phyloP scores from a whole-genome alignment of 495 filamentous ascomycete genomes.

The Penicilliopsis zonata region DNA sequence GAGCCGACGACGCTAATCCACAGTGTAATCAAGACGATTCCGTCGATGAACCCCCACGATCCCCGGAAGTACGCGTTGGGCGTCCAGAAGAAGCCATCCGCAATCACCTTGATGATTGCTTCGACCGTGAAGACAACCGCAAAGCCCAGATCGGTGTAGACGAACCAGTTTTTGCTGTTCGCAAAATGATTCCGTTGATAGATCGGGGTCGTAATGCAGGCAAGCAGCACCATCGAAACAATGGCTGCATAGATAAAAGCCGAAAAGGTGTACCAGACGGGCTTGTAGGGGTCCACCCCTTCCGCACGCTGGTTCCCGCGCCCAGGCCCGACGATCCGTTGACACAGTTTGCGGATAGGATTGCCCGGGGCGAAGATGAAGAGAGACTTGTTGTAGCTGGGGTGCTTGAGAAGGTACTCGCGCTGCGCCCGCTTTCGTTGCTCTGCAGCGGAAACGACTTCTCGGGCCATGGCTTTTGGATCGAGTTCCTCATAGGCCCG shows the following conservation, averaged over 20 bases:
- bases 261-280: conserved; percentile 86
- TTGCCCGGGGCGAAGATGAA: conserved; percentile 74
- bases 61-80: conserved; percentile 95
- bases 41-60: conserved; percentile 96
- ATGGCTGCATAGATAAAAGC: conserved; percentile 89
- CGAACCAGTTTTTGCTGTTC: conserved; percentile 75
- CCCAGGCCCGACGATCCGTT: conserved; percentile 84
- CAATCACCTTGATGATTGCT: conserved; percentile 84
- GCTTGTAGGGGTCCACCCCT: conserved; percentile 74
- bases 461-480: conserved; percentile 72
- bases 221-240: conserved; percentile 91
- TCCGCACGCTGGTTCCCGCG: conserved; percentile 76
- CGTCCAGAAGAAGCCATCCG: conserved; percentile 93
- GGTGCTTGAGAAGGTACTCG: conserved; percentile 78
- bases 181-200: conserved; percentile 80
- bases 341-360: conserved; percentile 69
- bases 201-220: conserved; percentile 86
- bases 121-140: conserved; percentile 80
- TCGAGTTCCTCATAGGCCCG: conserved; percentile 65
- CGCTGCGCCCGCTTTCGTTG: conserved; percentile 77
- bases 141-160: conserved; percentile 83
- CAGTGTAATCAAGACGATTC: conserved; percentile 79
- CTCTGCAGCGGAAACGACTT: conserved; percentile 74
- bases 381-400: conserved; percentile 84
- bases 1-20: conserved; percentile 92